Evolutionary conservation across 805 yeast genomes (phyloP), one percentile per base, ranked within the genome.

Genomic region (Phaffomyces thermotolerans): DNA sequence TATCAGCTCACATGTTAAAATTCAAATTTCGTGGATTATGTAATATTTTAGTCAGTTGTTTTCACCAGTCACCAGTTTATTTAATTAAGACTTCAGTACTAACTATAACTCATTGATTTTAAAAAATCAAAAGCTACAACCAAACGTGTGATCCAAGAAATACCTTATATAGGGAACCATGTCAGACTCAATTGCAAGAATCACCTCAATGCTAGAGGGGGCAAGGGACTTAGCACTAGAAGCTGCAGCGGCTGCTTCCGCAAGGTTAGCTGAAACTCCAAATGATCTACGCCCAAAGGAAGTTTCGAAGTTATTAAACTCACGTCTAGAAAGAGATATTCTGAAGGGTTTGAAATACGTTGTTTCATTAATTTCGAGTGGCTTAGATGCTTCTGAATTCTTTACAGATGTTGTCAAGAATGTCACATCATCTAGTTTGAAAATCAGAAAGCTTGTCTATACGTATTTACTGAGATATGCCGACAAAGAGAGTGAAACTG

Each of bases 351-450:
- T 84, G 67, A 79, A 78, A 48, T 71, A 76, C 41, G 68, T 84
- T 4, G 66, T 72, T 12, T 60, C 72, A 0, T 52, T 71, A 39
- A 63, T 73, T 56, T 66, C 77, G 0, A 64, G 67, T 18, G 68
- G 66, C 12, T 65, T 63, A 32, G 53, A 63, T 20, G 57, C 61
- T 1, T 50, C 66, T 2, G 60, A 68, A 42, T 75, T 66, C 56
- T 91, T 87, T 68, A 88, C 97, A 0, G 90, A 85, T 55, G 93
- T 93, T 6, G 83, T 93, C 44, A 91, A 90, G 62, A 89, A 89
- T 60, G 79, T 90, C 31, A 84, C 87, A 7, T 80, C 91, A 17
- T 52, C 71, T 6, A 76, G 79, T 44, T 58, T 76, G 33, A 82
- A 79, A 49, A 75, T 87, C 25, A 77, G 86, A 47, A 78, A 82